Evolutionary conservation across 2,329 filamentous ascomycete species (phyloP).

Genomic region (Epichloe festucae): DNA sequence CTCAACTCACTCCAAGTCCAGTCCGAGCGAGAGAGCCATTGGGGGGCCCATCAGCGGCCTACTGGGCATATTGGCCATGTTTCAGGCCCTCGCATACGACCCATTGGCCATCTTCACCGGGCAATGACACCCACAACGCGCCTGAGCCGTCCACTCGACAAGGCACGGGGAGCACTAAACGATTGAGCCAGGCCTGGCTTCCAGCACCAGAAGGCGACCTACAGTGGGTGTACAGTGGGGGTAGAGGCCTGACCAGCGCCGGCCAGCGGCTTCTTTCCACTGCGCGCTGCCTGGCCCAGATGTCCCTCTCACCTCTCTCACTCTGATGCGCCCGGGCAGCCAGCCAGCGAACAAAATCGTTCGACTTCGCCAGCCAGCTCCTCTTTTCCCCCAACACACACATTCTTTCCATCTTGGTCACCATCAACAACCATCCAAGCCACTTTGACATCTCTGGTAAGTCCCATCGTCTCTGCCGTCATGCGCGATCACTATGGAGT

Average conservation of each 20-base stretch:
- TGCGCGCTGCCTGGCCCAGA: not conserved
- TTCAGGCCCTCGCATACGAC: not conserved
- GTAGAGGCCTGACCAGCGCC: not conserved
- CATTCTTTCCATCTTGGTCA: slow-evolving; percentile 22
- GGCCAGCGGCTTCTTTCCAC: not conserved
- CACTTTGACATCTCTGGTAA: slow-evolving; percentile 24
- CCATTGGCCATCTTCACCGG: not conserved
- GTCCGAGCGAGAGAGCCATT: not conserved
- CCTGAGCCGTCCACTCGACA: too few species aligned
- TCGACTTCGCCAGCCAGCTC: slow-evolving; percentile 25
- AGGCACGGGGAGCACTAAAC: too few species aligned
- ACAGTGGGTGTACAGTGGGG: too few species aligned
- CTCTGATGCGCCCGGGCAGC: slow-evolving; percentile 4
- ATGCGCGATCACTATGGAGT: slow-evolving; percentile 23
- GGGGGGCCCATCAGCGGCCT: not conserved
- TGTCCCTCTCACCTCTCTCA: not conserved
- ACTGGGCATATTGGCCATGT: not conserved
- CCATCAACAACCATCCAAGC: slow-evolving; percentile 22
- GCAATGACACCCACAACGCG: not conserved
- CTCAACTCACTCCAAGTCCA: too few species aligned
- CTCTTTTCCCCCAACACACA: slow-evolving; percentile 32
- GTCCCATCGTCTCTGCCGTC: slow-evolving; percentile 20
- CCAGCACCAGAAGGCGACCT: not conserved
- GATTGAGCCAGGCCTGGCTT: too few species aligned
- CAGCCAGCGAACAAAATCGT: slow-evolving; percentile 27